phyloP scores from a whole-genome alignment of 1,284 basidiomycete genomes.

The Ganoderma multipileum region DNA sequence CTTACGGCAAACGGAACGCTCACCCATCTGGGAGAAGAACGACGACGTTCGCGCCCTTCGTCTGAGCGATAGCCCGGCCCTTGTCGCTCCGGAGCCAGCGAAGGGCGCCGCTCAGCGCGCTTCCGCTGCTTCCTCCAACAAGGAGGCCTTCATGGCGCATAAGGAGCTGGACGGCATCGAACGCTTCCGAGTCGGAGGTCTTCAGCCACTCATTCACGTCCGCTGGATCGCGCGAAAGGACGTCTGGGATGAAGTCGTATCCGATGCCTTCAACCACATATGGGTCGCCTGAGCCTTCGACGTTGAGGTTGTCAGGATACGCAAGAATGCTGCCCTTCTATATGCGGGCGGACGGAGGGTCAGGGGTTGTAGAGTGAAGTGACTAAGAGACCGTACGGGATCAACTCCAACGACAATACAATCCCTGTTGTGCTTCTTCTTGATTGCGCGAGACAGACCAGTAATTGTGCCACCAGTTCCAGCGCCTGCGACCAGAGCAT shows the following conservation, averaged over 20 bases:
- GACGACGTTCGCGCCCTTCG: conserved; percentile 86
- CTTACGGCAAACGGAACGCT: conserved; percentile 36
- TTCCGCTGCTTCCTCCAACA: conserved; percentile 93
- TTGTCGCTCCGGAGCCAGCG: conserved; percentile 77
- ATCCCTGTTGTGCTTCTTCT: conserved; percentile 75
- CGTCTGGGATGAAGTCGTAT: conserved; percentile 91
- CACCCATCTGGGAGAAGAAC: conserved; percentile 91
- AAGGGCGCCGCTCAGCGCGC: conserved; percentile 81
- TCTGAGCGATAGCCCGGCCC: conserved; percentile 73
- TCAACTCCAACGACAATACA: conserved; percentile 88
- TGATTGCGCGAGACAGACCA: conserved; percentile 85
- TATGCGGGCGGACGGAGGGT: neutral
- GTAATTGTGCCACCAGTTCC: conserved; percentile 97
- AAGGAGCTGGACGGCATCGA: conserved; percentile 76
- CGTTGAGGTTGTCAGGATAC: conserved; percentile 57
- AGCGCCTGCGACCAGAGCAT: conserved; percentile 87
- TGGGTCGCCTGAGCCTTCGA: conserved; percentile 57
- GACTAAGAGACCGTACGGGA: conserved; percentile 65
- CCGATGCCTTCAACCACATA: conserved; percentile 96
- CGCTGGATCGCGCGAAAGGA: conserved; percentile 63
- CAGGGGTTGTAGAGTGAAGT: conserved; percentile 1
- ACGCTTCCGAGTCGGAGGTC: conserved; percentile 84
- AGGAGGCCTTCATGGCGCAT: conserved; percentile 91
- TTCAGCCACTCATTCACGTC: conserved; percentile 86
- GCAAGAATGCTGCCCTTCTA: conserved; percentile 91